Evolutionary conservation across 768 basidiomycete species (phyloP), one percentile per base, ranked within the genome.

Genomic region (Agrocybe chaxingu): DNA sequence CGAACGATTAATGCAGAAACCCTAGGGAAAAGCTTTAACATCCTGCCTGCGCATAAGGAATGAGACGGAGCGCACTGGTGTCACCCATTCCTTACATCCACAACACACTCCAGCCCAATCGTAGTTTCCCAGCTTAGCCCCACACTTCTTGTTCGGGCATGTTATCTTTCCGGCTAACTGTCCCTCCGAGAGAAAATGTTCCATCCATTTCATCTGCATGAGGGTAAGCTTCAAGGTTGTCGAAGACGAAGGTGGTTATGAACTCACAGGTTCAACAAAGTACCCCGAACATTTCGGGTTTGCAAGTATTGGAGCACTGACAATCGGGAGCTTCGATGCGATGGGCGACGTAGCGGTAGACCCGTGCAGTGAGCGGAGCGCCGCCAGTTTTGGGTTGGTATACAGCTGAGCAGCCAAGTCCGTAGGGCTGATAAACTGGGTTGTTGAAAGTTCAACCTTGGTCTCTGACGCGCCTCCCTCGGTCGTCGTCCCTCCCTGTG

Each of bases 51-150:
- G 9, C 13, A 39, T 39, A 24, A 40, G 34, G 7, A 37, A 16
- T 11, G 4, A 7, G 29, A 54, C 35, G 43, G 56, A 13, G 70
- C 87, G 62, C 57, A 94, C 93, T 39, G 94, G 94, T 7, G 85
- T 86, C 24, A 96, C 89, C 94, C 94, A 98, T 61, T 85, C 82
- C 59, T 86, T 89, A 62, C 94, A 98, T 18, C 90, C 87, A 63
- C 94, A 96, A 60, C 85, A 81, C 29, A 91, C 84, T 0, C 96
- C 96, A 4, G 94, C 92, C 97, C 97, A 99, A 64, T 97, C 94
- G 59, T 85, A 98, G 65, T 91, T 97, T 2, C 97, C 97, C 12
- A 99, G 75, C 71, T 99, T 99, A 19, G 81, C 84, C 2, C 79
- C 78, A 60, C 97, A 99, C 61, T 90, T 93, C 60, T 84, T 78